Evolutionary conservation across 179 eudicot genomes (phyloP), one percentile per base, ranked within the genome.

Genomic region (Vitellaria paradoxa): DNA sequence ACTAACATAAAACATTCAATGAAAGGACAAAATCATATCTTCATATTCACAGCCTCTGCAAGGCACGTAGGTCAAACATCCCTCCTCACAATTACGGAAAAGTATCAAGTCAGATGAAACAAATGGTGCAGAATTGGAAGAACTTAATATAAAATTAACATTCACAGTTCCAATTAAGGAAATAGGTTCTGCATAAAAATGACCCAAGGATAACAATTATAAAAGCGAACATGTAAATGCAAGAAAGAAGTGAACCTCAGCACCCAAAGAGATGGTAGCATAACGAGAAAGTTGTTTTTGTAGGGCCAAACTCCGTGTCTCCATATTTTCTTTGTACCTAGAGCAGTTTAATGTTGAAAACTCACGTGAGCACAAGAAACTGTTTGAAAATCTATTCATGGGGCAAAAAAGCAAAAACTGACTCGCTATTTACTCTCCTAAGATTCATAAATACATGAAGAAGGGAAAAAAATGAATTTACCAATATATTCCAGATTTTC

Each of bases 211-310:
- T 5, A 73, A 60, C 40, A 26, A 26, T n/a, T 68, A 65, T 23
- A 72, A 42, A n/a, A 47, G 15, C 59, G 23, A 81, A 52, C 18
- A 66, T 24, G 46, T 6, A 80, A 74, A 76, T 18, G 40, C 45
- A 47, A 68, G 63, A 66, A 79, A 60, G 59, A 52, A 59, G 68
- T 14, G 45, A 42, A 91, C 98, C 96, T 96, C 98, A 72, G 94
- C 94, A 79, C 50, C 65, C 23, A 96, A 93, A 60, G 93, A 85
- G 53, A 91, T 83, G 40, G 82, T 80, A 67, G 96, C 93, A 88
- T 93, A 96, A 72, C 99, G 98, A 75, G 81, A 81, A 70, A 96
- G 92, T 84, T 89, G 91, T 78, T 87, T 89, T 75, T 90, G 91
- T 76, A 96, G 86, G 81, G 79, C 75, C 84, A 85, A 84, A 87